Evolutionary conservation across 1,284 basidiomycete species (phyloP).

Genomic region (Sanghuangporus sanghuang): DNA sequence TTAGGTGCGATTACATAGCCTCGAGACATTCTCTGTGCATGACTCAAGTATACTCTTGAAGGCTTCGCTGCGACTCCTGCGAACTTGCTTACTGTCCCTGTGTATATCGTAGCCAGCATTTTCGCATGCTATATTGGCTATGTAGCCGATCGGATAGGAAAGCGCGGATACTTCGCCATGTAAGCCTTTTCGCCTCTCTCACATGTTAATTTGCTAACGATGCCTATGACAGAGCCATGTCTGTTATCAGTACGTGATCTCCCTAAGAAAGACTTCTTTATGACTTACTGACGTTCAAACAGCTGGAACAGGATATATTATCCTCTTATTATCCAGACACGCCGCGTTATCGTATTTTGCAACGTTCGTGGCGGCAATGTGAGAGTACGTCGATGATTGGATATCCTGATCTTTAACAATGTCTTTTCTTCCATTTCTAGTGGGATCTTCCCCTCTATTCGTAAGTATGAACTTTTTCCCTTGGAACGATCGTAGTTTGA

Average conservation of each 20-base stretch:
- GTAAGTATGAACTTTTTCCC: slow-evolving; percentile 32
- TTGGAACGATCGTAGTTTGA: not conserved
- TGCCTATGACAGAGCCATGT: slow-evolving; percentile 26
- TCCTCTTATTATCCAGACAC: not conserved
- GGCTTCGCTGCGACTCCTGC: slow-evolving; percentile 66
- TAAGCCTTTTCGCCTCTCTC: slow-evolving; percentile 28
- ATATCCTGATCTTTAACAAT: not conserved
- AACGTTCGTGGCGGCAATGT: slow-evolving; percentile 52
- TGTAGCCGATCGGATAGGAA: slow-evolving; percentile 54
- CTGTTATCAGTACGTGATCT: slow-evolving; percentile 31
- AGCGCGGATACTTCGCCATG: slow-evolving; percentile 59
- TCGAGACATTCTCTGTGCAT: not conserved
- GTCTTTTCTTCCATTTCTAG: slow-evolving; percentile 25
- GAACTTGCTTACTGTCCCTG: slow-evolving; percentile 66
- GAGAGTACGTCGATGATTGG: slow-evolving; percentile 19
- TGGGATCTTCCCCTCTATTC: slow-evolving; percentile 66
- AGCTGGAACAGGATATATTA: not conserved
- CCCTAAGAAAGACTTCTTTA: not conserved
- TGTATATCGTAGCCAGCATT: slow-evolving; percentile 63
- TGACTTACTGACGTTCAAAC: not conserved
- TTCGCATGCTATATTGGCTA: slow-evolving; percentile 60
- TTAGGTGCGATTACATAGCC: slow-evolving; percentile 29
- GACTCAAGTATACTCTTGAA: slow-evolving; percentile 22
- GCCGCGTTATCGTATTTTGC: not conserved
- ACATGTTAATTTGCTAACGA: not conserved